Percentiles rank a stretch among this genome's conserved stretches.
phyloP scores from a whole-genome alignment of 371 early-diverging fungal species.

The Lichtheimia corymbifera region DNA sequence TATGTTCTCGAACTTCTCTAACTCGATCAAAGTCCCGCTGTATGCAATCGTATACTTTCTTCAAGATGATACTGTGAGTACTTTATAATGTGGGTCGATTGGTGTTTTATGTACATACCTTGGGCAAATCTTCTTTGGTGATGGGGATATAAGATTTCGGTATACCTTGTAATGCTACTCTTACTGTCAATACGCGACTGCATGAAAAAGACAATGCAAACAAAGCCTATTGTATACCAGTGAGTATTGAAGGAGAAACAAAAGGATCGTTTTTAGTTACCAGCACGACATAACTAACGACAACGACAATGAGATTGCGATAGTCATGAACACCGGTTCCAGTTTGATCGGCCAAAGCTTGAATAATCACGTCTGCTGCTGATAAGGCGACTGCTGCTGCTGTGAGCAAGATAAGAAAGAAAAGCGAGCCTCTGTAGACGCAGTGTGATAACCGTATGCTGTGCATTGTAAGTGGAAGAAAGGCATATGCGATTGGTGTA shows the following conservation, averaged over 20 bases:
- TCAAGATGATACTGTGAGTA: neutral
- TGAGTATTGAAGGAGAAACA: neutral
- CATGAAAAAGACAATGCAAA: constrained; percentile 53
- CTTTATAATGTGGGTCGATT: too few relatives aligned
- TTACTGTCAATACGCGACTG: constrained; percentile 58
- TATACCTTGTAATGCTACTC: constrained; percentile 59
- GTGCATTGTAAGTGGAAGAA: constrained; percentile 9
- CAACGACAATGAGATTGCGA: constrained; percentile 56
- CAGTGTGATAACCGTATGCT: constrained; percentile 20
- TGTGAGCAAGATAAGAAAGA: constrained; percentile 33
- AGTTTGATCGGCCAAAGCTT: constrained; percentile 48
- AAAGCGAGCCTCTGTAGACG: constrained; percentile 40
- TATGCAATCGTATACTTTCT: constrained; percentile 62
- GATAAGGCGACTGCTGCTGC: constrained; percentile 61
- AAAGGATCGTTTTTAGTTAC: constrained; percentile 19
- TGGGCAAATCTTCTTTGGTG: constrained; percentile 63
- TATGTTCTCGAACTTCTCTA: constrained; percentile 47
- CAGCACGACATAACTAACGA: constrained; percentile 57
- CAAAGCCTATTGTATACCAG: constrained; percentile 24
- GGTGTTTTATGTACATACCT: constrained; percentile 28
- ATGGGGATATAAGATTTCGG: constrained; percentile 73
- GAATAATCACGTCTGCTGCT: constrained; percentile 64
- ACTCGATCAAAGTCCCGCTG: constrained; percentile 56
- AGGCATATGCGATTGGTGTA: too few relatives aligned
- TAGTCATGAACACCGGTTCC: constrained; percentile 38